These are phyloP conservation scores for Lithocarpus polystachyus DNA, from an alignment of 306 rosid genomes.

Conservation along the genomic window DNA sequence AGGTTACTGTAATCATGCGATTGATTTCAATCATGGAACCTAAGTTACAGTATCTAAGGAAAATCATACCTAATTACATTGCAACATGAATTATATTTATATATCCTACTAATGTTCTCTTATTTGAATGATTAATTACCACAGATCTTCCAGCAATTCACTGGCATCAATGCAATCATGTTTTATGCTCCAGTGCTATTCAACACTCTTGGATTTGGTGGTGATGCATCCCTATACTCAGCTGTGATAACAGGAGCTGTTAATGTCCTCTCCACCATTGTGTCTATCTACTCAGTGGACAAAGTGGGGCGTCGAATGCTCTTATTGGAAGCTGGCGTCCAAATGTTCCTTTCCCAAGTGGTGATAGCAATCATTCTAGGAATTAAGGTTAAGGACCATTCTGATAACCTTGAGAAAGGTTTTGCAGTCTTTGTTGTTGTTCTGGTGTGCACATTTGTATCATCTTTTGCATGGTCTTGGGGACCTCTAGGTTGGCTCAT, in stretches of 20 bases:
- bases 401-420: conserved; percentile 25
- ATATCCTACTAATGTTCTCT: background rate
- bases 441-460: conserved; percentile 65
- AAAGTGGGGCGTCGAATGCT: conserved; percentile 61
- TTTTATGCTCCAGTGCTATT: conserved; percentile 84
- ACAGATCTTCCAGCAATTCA: conserved; percentile 86
- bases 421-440: conserved; percentile 56
- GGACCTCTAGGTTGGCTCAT: conserved; percentile 85
- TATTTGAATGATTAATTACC: background rate
- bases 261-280: conserved; percentile 58
- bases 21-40: too few species aligned
- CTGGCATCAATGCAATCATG: conserved; percentile 96
- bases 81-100: background rate
- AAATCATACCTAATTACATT: too few species aligned
- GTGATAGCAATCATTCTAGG: conserved; percentile 61
- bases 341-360: conserved; percentile 71
- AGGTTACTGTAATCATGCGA: too few species aligned
- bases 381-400: conserved; percentile 47
- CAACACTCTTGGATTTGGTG: conserved; percentile 60
- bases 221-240: conserved; percentile 71
- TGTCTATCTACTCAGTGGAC: conserved; percentile 73
- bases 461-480: conserved; percentile 93
- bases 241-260: conserved; percentile 76
- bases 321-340: conserved; percentile 69
- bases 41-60: too few species aligned